Conservation (phyloP, 2,329 filamentous ascomycete species). For the Orbilia brochopaga region DNA sequence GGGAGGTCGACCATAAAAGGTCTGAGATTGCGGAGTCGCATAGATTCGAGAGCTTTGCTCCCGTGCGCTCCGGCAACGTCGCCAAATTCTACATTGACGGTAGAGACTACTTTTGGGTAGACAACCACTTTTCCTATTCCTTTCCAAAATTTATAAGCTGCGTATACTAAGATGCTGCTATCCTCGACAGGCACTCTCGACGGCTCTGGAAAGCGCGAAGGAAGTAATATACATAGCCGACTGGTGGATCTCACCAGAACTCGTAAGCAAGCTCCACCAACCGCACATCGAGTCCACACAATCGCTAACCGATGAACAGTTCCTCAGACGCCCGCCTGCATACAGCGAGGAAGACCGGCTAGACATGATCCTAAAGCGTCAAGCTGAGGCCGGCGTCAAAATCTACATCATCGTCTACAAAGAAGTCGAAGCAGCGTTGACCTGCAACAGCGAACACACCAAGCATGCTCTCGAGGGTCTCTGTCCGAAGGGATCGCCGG, state of each 20-base stretch:
- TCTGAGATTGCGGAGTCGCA: constrained; percentile 73
- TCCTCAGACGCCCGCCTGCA: constrained; percentile 81
- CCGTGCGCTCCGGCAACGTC: constrained; percentile 80
- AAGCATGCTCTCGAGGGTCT: constrained; percentile 81
- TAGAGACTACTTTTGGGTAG: constrained; percentile 85
- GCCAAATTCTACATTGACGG: constrained; percentile 98
- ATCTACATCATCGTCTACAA: constrained; percentile 94
- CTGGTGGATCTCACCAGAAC: constrained; percentile 93
- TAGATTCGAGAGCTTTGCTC: constrained; percentile 89
- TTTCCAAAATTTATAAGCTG: constrained; percentile 30
- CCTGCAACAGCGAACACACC: constrained; percentile 90
- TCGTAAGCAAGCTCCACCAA: constrained; percentile 57
- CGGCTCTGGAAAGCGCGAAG: constrained; percentile 84
- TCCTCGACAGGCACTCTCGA: constrained; percentile 68
- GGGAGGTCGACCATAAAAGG: constrained; percentile 80
- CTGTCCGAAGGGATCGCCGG: constrained; percentile 79
- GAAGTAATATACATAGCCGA: constrained; percentile 95
- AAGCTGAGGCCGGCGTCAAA: constrained; percentile 89
- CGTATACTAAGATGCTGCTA: constrained; percentile 56
- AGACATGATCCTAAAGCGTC: constrained; percentile 83
- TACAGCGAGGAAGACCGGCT: constrained; percentile 83
- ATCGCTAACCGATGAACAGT: constrained; percentile 57
- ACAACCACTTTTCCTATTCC: neutral
- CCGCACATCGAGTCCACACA: constrained; percentile 1
- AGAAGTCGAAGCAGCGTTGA: constrained; percentile 78